Conservation (phyloP, 2,329 filamentous ascomycete genomes). For the Lasiodiplodia hormozganensis region DNA sequence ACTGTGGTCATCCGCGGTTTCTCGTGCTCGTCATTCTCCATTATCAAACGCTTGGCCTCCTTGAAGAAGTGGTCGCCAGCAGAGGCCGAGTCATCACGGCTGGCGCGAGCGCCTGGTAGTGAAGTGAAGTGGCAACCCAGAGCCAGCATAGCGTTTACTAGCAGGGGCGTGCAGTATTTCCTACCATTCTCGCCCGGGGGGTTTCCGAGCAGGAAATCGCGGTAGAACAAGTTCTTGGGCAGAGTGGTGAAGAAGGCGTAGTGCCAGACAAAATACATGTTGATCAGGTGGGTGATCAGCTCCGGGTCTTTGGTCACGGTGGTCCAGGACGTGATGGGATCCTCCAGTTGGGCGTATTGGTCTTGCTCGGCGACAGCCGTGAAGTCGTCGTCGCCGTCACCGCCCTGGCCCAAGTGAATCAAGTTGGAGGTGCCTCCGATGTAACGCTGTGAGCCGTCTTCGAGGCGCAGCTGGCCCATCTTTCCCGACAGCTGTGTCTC, state of each 20-base stretch:
- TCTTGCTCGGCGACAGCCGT: conserved; percentile 51
- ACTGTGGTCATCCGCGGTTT: conserved; percentile 88
- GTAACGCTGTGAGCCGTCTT: conserved; percentile 87
- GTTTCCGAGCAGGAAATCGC: conserved; percentile 79
- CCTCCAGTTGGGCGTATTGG: conserved; percentile 61
- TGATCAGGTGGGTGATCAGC: conserved; percentile 84
- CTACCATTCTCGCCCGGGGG: conserved; percentile 56
- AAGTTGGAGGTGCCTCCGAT: conserved; percentile 94
- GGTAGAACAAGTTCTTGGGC: conserved; percentile 84
- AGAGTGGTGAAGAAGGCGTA: conserved; percentile 95
- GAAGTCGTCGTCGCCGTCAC: conserved; percentile 46
- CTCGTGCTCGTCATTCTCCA: conserved; percentile 93
- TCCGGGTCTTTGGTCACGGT: conserved; percentile 79
- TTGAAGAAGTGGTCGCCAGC: conserved; percentile 96
- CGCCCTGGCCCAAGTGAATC: conserved; percentile 68
- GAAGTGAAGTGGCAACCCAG: conserved; percentile 93
- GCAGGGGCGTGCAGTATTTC: conserved; percentile 80
- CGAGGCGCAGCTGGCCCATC: conserved; percentile 88
- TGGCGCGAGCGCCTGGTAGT: conserved; percentile 72
- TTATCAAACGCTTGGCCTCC: conserved; percentile 86
- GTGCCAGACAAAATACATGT: conserved; percentile 98
- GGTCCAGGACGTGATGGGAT: conserved; percentile 86
- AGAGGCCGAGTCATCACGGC: conserved; percentile 77
- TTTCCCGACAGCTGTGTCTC: conserved; percentile 88
- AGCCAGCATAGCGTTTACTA: conserved; percentile 94